Percentiles rank a stretch among this genome's conserved stretches.
These are phyloP conservation scores for Hibiscus syriacus DNA, from an alignment of 345 rosid species.

Conservation along the genomic window DNA sequence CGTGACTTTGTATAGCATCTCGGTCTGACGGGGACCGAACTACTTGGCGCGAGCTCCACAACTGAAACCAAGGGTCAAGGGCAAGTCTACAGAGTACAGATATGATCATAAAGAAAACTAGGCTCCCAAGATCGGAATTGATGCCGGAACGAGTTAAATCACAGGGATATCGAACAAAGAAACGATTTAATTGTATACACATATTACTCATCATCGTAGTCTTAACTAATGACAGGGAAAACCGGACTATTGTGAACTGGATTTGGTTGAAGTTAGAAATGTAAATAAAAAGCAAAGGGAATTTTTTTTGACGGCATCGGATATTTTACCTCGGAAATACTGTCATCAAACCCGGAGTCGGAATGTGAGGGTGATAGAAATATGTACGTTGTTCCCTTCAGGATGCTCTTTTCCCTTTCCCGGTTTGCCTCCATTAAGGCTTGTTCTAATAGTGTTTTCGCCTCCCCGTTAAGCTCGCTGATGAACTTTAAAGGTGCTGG, in stretches of 20 bases:
- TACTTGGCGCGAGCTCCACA: neutral
- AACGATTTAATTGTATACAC: neutral
- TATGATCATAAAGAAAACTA: neutral
- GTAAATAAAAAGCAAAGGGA: neutral
- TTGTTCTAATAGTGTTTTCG: constrained; percentile 65
- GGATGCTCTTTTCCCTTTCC: constrained; percentile 76
- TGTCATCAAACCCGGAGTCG: constrained; percentile 47
- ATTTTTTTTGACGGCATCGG: neutral
- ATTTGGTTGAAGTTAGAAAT: neutral
- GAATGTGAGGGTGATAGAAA: constrained; percentile 65
- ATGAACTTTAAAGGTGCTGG: constrained; percentile 95
- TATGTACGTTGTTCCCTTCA: constrained; percentile 58
- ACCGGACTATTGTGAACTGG: neutral
- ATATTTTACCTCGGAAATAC: constrained; percentile 65
- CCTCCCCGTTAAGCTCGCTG: constrained; percentile 84
- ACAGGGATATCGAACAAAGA: neutral
- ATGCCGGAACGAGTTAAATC: neutral
- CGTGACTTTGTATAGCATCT: neutral
- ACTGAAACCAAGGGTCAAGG: neutral
- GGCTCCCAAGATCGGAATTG: neutral
- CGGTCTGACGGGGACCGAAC: neutral
- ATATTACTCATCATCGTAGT: neutral
- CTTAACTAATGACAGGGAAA: neutral
- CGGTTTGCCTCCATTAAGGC: constrained; percentile 86
- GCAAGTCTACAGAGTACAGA: neutral